Percentiles rank a stretch among this genome's conserved stretches.
Evolutionary conservation across 441 rosid species (phyloP).

Genomic region (Kokia cookei): DNA sequence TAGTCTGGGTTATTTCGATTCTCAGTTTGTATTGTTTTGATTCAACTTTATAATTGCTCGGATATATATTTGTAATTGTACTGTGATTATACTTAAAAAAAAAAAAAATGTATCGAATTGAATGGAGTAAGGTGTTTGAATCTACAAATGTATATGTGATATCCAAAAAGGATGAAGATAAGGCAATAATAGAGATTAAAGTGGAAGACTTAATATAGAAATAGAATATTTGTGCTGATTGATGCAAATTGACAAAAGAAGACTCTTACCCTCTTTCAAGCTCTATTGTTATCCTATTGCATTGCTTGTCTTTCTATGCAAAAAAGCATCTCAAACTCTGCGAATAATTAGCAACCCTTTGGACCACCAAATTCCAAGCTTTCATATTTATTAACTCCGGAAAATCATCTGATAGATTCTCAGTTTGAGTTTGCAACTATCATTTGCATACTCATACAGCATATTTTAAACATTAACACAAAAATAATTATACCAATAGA

Average conservation of each 20-base stretch:
- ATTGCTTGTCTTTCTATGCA: conserved; percentile 13
- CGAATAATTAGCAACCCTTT: background rate
- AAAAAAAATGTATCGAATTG: too few species aligned
- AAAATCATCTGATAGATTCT: background rate
- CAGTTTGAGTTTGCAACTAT: background rate
- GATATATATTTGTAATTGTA: too few species aligned
- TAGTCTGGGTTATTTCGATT: too few species aligned
- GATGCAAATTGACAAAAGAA: conserved; percentile 15
- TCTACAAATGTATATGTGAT: background rate
- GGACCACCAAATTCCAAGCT: background rate
- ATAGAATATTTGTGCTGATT: conserved; percentile 32
- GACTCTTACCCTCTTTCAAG: background rate
- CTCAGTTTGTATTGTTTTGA: too few species aligned
- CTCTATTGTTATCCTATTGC: background rate
- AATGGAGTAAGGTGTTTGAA: too few species aligned
- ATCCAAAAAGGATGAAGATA: background rate
- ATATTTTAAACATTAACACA: too few species aligned
- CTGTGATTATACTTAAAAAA: too few species aligned
- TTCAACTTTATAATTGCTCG: too few species aligned
- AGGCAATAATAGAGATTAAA: conserved; percentile 17
- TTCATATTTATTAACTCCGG: background rate
- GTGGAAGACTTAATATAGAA: conserved; percentile 15
- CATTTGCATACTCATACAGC: background rate
- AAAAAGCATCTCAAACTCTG: background rate
- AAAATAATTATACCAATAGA: too few species aligned